Evolutionary conservation across 2,329 filamentous ascomycete species (phyloP).

Genomic region (Fusarium sp.): DNA sequence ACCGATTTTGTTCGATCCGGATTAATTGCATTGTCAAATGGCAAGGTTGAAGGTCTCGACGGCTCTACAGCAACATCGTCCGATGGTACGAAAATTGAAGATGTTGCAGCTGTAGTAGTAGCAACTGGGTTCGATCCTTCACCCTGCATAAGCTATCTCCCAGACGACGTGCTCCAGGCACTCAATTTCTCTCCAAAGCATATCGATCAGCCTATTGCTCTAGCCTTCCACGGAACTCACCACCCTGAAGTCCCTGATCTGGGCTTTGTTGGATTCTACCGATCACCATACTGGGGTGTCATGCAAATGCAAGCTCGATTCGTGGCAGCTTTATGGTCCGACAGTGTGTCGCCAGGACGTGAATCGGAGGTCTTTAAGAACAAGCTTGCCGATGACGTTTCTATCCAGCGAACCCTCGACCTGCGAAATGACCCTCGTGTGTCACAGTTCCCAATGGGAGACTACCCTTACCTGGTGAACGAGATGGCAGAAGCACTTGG

Average conservation of each 20-base stretch:
- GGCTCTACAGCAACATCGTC: constrained; percentile 52
- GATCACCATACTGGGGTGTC: constrained; percentile 85
- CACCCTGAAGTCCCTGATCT: constrained; percentile 70
- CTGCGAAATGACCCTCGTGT: constrained; percentile 64
- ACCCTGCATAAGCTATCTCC: constrained; percentile 72
- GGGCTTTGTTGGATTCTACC: constrained; percentile 86
- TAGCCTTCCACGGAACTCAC: constrained; percentile 75
- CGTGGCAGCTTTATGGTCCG: constrained; percentile 69
- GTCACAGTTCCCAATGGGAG: constrained; percentile 84
- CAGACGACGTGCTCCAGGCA: constrained; percentile 62
- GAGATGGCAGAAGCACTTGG: constrained; percentile 71
- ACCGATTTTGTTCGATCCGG: constrained; percentile 77
- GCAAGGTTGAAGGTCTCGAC: constrained; percentile 54
- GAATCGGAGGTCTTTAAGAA: constrained; percentile 47
- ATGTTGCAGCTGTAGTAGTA: constrained; percentile 75
- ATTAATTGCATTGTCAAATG: constrained; percentile 63
- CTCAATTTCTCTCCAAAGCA: constrained; percentile 68
- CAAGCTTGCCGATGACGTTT: constrained; percentile 58
- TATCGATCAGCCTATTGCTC: constrained; percentile 68
- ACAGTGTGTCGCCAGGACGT: constrained; percentile 32
- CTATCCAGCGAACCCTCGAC: constrained; percentile 58
- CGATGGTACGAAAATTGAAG: constrained; percentile 54
- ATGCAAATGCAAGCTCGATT: constrained; percentile 88
- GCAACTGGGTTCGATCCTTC: constrained; percentile 80
- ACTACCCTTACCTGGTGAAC: constrained; percentile 81